phyloP scores from a whole-genome alignment of 2,329 filamentous ascomycete species.

The Alternaria incomplexa region DNA sequence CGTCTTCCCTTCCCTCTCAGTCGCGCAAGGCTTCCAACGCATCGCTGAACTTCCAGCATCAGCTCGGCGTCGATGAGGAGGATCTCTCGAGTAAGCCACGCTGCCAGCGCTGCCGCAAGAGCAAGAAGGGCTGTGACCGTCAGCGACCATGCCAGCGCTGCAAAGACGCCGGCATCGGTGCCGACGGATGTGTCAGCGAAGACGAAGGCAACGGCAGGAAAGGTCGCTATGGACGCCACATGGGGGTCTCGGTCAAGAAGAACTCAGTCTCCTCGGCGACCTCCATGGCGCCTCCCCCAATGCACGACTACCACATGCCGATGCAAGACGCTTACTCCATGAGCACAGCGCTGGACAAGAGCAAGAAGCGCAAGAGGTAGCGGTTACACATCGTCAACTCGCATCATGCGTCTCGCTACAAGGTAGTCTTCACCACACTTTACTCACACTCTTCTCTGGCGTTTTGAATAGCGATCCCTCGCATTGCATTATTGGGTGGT shows the following conservation, averaged over 20 bases:
- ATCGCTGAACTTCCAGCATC: slow-evolving; percentile 70
- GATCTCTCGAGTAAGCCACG: slow-evolving; percentile 94
- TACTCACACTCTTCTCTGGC: slow-evolving; percentile 3
- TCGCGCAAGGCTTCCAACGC: slow-evolving; percentile 77
- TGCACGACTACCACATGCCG: slow-evolving; percentile 40
- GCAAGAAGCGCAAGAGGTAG: slow-evolving; percentile 73
- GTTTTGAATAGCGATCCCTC: slow-evolving; percentile 22
- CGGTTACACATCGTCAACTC: neutral
- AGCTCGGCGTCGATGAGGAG: slow-evolving; percentile 74
- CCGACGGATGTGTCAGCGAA: slow-evolving; percentile 94
- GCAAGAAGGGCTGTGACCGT: slow-evolving; percentile 98
- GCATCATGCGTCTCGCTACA: slow-evolving; percentile 11
- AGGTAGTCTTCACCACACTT: slow-evolving; percentile 7
- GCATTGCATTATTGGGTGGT: slow-evolving; percentile 8
- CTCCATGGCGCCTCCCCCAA: slow-evolving; percentile 46
- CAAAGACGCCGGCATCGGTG: slow-evolving; percentile 91
- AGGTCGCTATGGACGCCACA: slow-evolving; percentile 80
- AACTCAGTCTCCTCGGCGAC: slow-evolving; percentile 18
- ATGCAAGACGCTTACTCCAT: slow-evolving; percentile 23
- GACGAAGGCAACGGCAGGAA: slow-evolving; percentile 98
- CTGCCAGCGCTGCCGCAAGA: slow-evolving; percentile 98
- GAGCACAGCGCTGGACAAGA: slow-evolving; percentile 58
- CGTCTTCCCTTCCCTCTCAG: slow-evolving; percentile 69
- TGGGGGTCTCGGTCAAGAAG: slow-evolving; percentile 72
- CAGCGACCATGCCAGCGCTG: slow-evolving; percentile 94